phyloP scores from a whole-genome alignment of 257 asterid genomes.

The Fraxinus americana region DNA sequence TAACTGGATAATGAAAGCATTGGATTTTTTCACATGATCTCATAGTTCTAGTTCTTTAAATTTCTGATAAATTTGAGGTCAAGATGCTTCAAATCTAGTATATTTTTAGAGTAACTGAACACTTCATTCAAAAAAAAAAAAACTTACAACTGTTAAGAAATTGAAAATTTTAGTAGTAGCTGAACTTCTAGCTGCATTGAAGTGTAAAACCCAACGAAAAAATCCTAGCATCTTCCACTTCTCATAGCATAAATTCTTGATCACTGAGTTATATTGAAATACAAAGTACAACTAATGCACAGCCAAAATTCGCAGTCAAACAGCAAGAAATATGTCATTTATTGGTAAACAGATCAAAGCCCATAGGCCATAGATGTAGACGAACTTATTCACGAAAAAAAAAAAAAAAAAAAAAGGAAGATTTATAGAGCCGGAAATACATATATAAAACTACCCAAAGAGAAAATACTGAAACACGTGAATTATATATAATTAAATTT shows the following conservation, averaged over 20 bases:
- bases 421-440: not conserved
- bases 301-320: not conserved
- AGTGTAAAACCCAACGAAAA: not conserved
- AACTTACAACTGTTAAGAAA: not conserved
- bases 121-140: not conserved
- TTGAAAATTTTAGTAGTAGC: not conserved
- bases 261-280: not conserved
- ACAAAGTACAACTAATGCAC: not conserved
- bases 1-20: not conserved
- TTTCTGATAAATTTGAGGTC: not conserved
- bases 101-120: not conserved
- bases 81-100: not conserved
- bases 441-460: conserved; percentile 12
- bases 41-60: not conserved
- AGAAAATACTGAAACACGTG: not conserved
- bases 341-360: not conserved
- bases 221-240: not conserved
- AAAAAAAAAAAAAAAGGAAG: not conserved
- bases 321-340: not conserved
- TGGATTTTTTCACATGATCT: not conserved
- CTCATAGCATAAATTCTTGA: not conserved
- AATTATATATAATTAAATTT: not conserved
- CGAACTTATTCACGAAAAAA: not conserved
- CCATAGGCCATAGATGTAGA: not conserved
- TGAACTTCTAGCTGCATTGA: not conserved